A percentile compares a stretch with the other conserved stretches of the same genome.
These are phyloP conservation scores for Colletotrichum magnum DNA, from an alignment of 2,329 filamentous ascomycete genomes.

Conservation along the genomic window DNA sequence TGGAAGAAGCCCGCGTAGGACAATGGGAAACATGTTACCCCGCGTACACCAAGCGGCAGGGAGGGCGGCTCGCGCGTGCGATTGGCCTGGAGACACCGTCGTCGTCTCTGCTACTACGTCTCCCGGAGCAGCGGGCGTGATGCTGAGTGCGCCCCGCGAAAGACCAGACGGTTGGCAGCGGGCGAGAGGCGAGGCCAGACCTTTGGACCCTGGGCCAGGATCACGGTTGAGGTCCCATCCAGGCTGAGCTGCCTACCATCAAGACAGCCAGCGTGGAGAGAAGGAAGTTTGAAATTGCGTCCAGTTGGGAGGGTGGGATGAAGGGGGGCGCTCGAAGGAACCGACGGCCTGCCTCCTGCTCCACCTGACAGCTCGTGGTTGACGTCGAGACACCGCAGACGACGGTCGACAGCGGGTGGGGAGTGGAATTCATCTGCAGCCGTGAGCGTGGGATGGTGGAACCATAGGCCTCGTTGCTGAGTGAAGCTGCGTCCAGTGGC, in stretches of 20 bases:
- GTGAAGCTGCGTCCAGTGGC: slow-evolving; percentile 3
- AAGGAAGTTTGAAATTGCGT: slow-evolving; percentile 20
- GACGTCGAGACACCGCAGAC: slow-evolving; percentile 13
- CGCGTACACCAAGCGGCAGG: slow-evolving; percentile 21
- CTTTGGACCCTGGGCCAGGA: slow-evolving; percentile 16
- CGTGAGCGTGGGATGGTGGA: slow-evolving; percentile 29
- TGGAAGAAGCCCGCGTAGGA: too few species aligned
- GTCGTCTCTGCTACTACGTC: background rate
- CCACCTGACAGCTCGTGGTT: slow-evolving; percentile 26
- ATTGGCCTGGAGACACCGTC: slow-evolving; percentile 8
- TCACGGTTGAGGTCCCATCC: slow-evolving; percentile 8
- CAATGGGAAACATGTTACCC: slow-evolving; percentile 33
- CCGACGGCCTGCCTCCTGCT: background rate
- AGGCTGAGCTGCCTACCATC: slow-evolving; percentile 10
- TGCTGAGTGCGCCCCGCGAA: background rate
- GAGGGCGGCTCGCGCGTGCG: slow-evolving; percentile 2
- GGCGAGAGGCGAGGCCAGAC: slow-evolving; percentile 21
- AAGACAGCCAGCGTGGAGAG: slow-evolving; percentile 18
- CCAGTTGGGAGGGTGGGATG: slow-evolving; percentile 2
- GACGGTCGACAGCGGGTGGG: slow-evolving; percentile 18
- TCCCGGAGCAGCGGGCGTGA: background rate
- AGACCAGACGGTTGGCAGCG: background rate
- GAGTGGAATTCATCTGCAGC: slow-evolving; percentile 26
- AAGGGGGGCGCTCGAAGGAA: slow-evolving; percentile 18
- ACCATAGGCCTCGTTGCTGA: slow-evolving; percentile 9